These are phyloP conservation scores for Pythium scleroteichum DNA, from an alignment of 352 stramenopile genomes.

Conservation along the genomic window DNA sequence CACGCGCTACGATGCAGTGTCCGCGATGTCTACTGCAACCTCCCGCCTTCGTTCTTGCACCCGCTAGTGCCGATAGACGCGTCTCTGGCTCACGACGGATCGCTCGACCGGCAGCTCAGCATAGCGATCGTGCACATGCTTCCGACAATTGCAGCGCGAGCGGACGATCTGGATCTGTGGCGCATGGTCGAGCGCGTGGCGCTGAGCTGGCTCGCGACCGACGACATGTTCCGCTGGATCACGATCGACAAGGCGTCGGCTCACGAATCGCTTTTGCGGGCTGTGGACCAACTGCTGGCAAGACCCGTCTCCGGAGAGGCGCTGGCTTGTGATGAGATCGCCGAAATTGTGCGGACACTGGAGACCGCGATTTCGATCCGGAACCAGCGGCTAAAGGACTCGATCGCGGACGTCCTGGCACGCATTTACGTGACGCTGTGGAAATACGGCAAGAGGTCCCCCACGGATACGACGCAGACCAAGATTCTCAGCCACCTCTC, in stretches of 20 bases:
- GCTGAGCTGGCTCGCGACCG: slow-evolving; percentile 52
- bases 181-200: slow-evolving; percentile 36
- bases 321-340: neutral
- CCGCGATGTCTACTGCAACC: slow-evolving; percentile 9
- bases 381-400: neutral
- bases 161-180: slow-evolving; percentile 28
- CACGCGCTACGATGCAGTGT: neutral
- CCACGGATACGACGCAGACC: neutral
- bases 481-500: slow-evolving; percentile 8
- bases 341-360: slow-evolving; percentile 5
- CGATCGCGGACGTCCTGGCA: neutral
- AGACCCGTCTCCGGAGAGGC: neutral
- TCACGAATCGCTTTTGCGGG: slow-evolving; percentile 34
- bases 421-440: slow-evolving; percentile 19
- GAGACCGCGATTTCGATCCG: neutral
- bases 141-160: slow-evolving; percentile 21
- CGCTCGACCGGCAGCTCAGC: slow-evolving; percentile 56
- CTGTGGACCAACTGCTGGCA: slow-evolving; percentile 33
- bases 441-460: neutral
- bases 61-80: neutral
- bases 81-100: neutral
- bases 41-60: slow-evolving; percentile 4
- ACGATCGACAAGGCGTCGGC: slow-evolving; percentile 43
- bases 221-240: slow-evolving; percentile 80
- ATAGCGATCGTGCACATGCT: slow-evolving; percentile 49